Evolutionary conservation across 345 rosid species (phyloP).

Genomic region (Sonneratia caseolaris): DNA sequence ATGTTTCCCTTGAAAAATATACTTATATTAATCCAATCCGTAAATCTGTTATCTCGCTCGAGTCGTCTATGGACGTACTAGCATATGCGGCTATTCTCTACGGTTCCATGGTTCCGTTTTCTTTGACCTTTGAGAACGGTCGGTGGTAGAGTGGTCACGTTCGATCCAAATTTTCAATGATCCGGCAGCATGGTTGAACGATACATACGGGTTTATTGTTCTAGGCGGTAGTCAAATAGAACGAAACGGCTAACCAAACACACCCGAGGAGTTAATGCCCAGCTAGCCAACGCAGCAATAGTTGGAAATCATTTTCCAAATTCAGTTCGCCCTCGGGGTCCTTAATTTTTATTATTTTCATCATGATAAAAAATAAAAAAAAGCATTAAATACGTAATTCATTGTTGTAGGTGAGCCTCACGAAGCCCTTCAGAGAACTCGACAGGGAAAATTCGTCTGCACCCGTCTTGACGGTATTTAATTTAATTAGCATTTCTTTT

Average conservation of each 20-base stretch:
- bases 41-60: too few relatives aligned
- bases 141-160: not conserved
- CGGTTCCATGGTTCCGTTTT: not conserved
- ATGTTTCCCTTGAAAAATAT: not conserved
- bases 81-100: too few relatives aligned
- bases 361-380: too few relatives aligned
- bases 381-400: not conserved
- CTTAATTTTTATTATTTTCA: not conserved
- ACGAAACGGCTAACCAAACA: not conserved
- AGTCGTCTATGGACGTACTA: too few relatives aligned
- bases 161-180: not conserved
- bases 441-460: not conserved
- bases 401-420: not conserved
- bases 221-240: not conserved
- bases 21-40: too few relatives aligned
- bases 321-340: not conserved
- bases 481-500: too few relatives aligned
- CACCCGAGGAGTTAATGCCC: not conserved
- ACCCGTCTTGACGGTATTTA: not conserved
- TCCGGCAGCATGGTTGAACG: not conserved
- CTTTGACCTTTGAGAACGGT: not conserved
- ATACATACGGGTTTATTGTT: not conserved
- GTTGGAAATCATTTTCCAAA: not conserved
- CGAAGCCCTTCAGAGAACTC: not conserved
- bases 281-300: not conserved